Percentiles rank a stretch among this genome's conserved stretches.
Conservation (phyloP, 2,329 filamentous ascomycete genomes). For the Aspergillus sclerotialis region DNA sequence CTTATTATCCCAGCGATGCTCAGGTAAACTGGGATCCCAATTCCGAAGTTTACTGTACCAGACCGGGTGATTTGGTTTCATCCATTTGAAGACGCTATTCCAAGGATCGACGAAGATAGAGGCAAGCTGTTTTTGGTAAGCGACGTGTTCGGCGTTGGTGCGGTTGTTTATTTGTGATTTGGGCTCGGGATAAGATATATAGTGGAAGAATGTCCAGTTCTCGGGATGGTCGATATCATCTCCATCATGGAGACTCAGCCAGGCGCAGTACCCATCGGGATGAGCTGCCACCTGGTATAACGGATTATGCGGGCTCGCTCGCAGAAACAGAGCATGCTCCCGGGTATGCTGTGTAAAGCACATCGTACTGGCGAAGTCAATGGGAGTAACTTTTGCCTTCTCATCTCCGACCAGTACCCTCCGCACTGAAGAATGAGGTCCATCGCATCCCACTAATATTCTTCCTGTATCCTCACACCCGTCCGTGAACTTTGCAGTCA, state of each 20-base stretch:
- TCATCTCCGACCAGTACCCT: background rate
- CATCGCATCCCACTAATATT: background rate
- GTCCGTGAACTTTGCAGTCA: background rate
- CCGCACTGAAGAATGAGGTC: background rate
- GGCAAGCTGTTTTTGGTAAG: background rate
- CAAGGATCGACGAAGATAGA: background rate
- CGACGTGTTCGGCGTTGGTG: background rate
- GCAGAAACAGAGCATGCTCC: background rate
- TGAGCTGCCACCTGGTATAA: background rate
- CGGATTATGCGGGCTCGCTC: background rate
- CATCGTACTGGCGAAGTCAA: background rate
- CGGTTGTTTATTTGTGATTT: background rate
- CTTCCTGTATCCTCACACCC: background rate
- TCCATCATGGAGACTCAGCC: background rate
- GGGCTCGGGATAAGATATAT: background rate
- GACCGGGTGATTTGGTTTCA: background rate
- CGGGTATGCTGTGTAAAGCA: background rate
- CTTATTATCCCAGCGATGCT: background rate
- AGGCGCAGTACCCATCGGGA: background rate
- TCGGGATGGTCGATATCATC: background rate
- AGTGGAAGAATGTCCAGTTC: background rate
- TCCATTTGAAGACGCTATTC: background rate
- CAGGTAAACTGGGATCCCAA: background rate
- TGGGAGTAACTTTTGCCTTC: background rate
- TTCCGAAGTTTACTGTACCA: background rate